Evolutionary conservation across 169 alveolate genomes (phyloP).

Genomic region (Plasmodium inui): DNA sequence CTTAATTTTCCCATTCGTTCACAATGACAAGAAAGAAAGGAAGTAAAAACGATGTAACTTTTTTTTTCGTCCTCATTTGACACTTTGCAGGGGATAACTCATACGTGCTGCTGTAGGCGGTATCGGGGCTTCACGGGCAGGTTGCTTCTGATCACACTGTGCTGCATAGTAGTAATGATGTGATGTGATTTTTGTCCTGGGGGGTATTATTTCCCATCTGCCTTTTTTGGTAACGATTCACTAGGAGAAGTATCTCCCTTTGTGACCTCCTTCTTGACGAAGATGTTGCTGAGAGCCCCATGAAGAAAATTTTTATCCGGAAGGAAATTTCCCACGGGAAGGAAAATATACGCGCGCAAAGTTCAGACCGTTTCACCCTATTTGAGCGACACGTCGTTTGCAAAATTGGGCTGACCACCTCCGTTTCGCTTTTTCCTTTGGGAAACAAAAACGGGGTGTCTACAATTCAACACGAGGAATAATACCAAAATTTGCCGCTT

Average conservation of each 20-base stretch:
- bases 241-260: not conserved
- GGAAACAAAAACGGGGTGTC: not conserved
- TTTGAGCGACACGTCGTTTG: not conserved
- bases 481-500: not conserved
- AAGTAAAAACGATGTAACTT: not conserved
- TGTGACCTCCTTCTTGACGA: not conserved
- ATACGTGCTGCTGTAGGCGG: conserved; percentile 4
- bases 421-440: not conserved
- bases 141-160: not conserved
- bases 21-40: not conserved
- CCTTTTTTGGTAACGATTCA: too few species aligned
- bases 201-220: not conserved
- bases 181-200: not conserved
- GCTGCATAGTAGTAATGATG: not conserved
- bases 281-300: not conserved
- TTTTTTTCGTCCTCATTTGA: not conserved
- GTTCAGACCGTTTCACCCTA: not conserved
- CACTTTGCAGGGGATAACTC: conserved; percentile 34
- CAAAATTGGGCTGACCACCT: not conserved
- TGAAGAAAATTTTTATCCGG: not conserved
- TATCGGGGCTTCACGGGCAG: not conserved
- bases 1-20: not conserved
- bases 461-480: not conserved
- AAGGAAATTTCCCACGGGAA: not conserved
- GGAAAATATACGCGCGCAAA: not conserved